Evolutionary conservation across 768 basidiomycete genomes (phyloP), one percentile per base, ranked within the genome.

Genomic region (Auricularia cornea): DNA sequence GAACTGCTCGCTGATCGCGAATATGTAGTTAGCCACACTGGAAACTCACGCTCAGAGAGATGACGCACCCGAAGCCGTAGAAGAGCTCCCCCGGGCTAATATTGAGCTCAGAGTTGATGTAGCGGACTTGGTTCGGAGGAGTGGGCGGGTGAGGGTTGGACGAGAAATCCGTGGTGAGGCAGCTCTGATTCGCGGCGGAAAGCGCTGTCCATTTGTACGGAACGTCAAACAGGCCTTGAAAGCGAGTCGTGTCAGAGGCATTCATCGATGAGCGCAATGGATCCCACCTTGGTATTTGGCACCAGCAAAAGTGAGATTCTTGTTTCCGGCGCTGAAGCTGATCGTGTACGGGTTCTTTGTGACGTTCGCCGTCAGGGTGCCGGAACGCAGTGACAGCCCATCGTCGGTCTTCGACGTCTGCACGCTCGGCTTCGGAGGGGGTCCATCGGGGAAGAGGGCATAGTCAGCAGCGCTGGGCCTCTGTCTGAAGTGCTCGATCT

Each of bases 261-360:
- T 63, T 26, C 48, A 63, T 60, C n/a, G n/a, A 65, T 66, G 30
- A 71, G 64, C 8, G 59, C 63, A 59, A 30, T 60, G 26, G 54
- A 26, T 6, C 12, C 28, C 23, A 64, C 59, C 44, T 66, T 60
- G 60, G 60, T 63, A 64, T 66, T 64, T 64, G 29, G 62, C 66
- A 66, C 38, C 62, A 59, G 51, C 65, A 32, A 56, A 67, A 48
- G 66, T 70, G 63, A 59, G 62, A 54, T 59, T 60, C 60, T 52
- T 28, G 44, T 63, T 30, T 31, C 35, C 26, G 48, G 65, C 61
- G 26, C 54, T 64, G 66, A 71, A 88, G 3, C 83, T 81, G 68
- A 88, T 76, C 3, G 83, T 81, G 70, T 86, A 88, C 0, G 83
- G 82, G 28, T 84, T 83, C 57, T 83, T 72, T 0, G 81, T 81